Conservation (phyloP, 139 green algal species). For the Chloropicon primus region DNA sequence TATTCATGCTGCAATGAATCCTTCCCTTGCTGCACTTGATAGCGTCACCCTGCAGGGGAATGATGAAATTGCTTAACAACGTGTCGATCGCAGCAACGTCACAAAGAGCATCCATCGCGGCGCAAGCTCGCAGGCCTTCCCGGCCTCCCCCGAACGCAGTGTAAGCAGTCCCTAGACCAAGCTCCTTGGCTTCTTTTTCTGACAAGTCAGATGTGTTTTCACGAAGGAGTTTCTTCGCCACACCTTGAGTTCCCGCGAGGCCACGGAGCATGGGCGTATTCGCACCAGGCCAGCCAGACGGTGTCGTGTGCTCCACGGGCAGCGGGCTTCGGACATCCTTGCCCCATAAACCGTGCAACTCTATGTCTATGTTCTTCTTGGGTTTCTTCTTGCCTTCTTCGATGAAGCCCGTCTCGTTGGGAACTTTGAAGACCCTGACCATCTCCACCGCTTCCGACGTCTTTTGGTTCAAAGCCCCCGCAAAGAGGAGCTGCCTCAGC, state of each 20-base stretch:
- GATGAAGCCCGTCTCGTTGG: slow-evolving; percentile 22
- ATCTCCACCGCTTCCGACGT: background rate
- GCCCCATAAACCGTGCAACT: slow-evolving; percentile 65
- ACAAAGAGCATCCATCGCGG: slow-evolving; percentile 26
- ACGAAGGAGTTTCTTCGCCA: background rate
- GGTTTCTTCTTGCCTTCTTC: slow-evolving; percentile 34
- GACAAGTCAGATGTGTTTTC: slow-evolving; percentile 1
- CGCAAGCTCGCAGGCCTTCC: slow-evolving; percentile 65
- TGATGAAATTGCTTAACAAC: slow-evolving; percentile 87
- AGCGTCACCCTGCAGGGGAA: slow-evolving; percentile 64
- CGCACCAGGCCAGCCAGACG: slow-evolving; percentile 32
- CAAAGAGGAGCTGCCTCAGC: slow-evolving; percentile 27
- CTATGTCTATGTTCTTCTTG: slow-evolving; percentile 46
- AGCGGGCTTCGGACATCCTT: background rate
- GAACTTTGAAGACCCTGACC: slow-evolving; percentile 15
- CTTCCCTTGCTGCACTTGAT: slow-evolving; percentile 21
- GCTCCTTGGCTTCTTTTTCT: slow-evolving; percentile 23
- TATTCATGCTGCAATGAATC: slow-evolving; percentile 92
- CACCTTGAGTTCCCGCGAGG: background rate
- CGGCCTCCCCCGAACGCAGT: slow-evolving; percentile 43
- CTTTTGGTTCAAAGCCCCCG: slow-evolving; percentile 7
- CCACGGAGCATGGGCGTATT: slow-evolving; percentile 23
- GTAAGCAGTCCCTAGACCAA: slow-evolving; percentile 62
- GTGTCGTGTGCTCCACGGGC: slow-evolving; percentile 8
- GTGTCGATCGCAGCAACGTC: slow-evolving; percentile 78